Evolutionary conservation across 768 basidiomycete species (phyloP).

Genomic region (Boletus pseudo-olivaceus): DNA sequence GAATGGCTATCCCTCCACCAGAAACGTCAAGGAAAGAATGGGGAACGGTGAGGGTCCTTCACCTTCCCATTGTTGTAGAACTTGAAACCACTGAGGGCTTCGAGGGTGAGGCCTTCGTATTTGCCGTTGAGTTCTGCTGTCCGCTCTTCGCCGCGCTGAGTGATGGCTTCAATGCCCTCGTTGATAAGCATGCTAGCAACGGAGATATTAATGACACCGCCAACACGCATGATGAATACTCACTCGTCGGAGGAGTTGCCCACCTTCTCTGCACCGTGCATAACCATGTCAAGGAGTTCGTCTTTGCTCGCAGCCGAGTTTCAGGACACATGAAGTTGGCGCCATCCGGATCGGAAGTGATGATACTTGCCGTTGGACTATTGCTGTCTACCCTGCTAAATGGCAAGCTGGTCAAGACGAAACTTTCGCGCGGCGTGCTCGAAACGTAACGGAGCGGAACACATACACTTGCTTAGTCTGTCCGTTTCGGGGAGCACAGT

Average conservation of each 20-base stretch:
- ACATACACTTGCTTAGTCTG: conserved; percentile 89
- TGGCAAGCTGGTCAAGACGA: conserved; percentile 91
- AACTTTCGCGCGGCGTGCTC: conserved; percentile 91
- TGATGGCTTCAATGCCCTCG: conserved; percentile 93
- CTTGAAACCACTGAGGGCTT: conserved; percentile 96
- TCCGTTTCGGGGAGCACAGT: conserved; percentile 94
- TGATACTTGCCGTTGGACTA: conserved; percentile 63
- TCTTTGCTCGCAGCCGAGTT: conserved; percentile 86
- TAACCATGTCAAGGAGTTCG: conserved; percentile 96
- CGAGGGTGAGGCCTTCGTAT: conserved; percentile 87
- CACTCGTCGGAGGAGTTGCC: conserved; percentile 77
- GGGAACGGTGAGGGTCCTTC: conserved; percentile 60
- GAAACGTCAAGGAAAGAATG: no score
- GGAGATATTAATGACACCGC: neutral
- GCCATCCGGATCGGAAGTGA: neutral
- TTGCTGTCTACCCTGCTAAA: conserved; percentile 90
- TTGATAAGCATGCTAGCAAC: conserved; percentile 62
- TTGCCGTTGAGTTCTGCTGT: conserved; percentile 86
- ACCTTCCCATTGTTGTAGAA: conserved; percentile 95
- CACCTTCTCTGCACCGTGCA: conserved; percentile 95
- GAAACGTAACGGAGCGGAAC: conserved; percentile 81
- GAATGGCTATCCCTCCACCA: no score
- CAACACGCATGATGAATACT: conserved; percentile 22
- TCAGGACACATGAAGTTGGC: neutral
- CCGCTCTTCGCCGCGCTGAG: conserved; percentile 84